Base-by-base conservation (phyloP, 345 rosid genomes). In the Linum trigynum region DNA sequence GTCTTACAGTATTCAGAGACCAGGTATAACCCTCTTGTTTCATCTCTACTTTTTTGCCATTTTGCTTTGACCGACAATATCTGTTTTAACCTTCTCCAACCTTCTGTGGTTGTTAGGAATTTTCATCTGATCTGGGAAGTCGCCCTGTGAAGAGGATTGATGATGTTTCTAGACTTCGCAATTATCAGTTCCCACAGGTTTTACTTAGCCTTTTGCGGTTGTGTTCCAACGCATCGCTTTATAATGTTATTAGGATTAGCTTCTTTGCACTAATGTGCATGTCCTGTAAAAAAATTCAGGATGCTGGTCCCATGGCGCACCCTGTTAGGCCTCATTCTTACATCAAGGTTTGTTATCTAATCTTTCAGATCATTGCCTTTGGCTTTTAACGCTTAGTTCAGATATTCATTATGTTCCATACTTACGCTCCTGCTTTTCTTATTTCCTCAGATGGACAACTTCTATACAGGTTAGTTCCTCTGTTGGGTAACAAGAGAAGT, bases 231-330 rank as follows among this genome's bases (percentile, higher is more conserved):
- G 15, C 23, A 12, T 57, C 39, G 39, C 4, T 23, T 69, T 61
- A 66, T 65, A 61, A 50, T 74, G 32, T 23, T 23, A 23, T 23
- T 23, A 23, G 73, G 62, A 23, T 23, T 23, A 23, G 32, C 32
- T 23, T 23, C 32, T 23, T 40, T 55, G 63, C 43, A 69, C 59
- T 70, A 38, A 32, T 35, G 38, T 15, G 7, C 50, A 2, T 66
- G 55, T 55, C 66, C 55, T 23, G 32, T 57, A 38, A 14, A 66
- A 57, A 58, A 63, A 66, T 23, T 55, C 74, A 90, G 99, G 99
- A 94, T 88, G 86, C 89, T 69, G 96, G 99, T 81, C 99, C 99
- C 35, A 94, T 94, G 97, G 97, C 99, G 71, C 97, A 94, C 77
- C 99, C 99, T 70, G 97, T 94, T 64, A 83, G 95, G 61, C 97